These are phyloP conservation scores for Aurinia saxatilis DNA, from an alignment of 345 rosid species.

Conservation along the genomic window DNA sequence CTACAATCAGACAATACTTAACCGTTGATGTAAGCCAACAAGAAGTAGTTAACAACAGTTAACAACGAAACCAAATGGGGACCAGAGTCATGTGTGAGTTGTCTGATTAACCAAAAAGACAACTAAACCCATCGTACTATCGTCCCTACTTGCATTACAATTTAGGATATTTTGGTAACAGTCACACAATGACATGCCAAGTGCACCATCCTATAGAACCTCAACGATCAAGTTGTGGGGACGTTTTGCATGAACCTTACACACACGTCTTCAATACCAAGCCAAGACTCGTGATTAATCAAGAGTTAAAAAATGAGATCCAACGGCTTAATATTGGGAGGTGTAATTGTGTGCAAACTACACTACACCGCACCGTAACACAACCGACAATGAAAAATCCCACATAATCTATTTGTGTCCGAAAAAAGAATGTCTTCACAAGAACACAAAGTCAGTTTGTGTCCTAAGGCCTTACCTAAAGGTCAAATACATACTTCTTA, in stretches of 20 bases:
- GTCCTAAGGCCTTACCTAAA: slow-evolving; percentile 23
- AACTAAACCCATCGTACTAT: neutral
- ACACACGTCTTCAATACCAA: neutral
- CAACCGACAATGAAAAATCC: neutral
- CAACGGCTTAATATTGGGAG: neutral
- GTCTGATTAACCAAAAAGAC: neutral
- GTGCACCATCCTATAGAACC: slow-evolving; percentile 8
- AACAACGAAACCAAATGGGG: neutral
- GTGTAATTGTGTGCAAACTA: neutral
- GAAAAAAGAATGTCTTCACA: slow-evolving; percentile 6
- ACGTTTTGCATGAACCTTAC: neutral
- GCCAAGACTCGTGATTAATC: neutral
- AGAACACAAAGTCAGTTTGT: slow-evolving; percentile 8
- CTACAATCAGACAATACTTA: neutral
- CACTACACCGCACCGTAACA: neutral
- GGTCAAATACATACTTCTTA: slow-evolving; percentile 5
- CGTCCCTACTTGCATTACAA: neutral
- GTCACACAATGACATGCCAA: neutral
- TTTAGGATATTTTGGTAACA: neutral
- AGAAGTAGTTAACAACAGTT: neutral
- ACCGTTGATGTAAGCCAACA: slow-evolving; percentile 5
- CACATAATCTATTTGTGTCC: slow-evolving; percentile 1
- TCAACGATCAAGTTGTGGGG: neutral
- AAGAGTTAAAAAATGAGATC: neutral
- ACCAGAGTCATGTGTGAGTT: slow-evolving; percentile 9